Base-by-base conservation (phyloP, 106 monocot genomes). In the Acorus calamus region DNA sequence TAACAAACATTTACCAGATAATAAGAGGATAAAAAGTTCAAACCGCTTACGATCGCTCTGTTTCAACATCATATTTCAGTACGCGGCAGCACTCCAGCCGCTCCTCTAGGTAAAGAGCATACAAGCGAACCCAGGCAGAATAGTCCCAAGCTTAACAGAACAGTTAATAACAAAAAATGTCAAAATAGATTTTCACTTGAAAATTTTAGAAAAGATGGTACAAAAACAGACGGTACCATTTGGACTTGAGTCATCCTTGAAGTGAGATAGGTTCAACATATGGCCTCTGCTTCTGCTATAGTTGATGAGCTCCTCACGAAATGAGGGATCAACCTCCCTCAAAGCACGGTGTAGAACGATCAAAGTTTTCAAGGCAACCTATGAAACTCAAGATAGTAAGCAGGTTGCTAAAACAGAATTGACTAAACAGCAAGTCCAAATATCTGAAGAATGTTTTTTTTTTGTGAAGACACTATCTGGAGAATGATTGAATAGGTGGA, bases 281-380 rank as follows among this genome's bases (percentile, higher is more conserved):
- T 72, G 71, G 69, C 74, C 57, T 71, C 73, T 81, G 60, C 61
- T 70, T 60, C 74, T 76, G 12, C 14, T 72, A 55, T 76, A 81
- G 65, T 77, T 78, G 53, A 82, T 61, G 50, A 89, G 82, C 59
- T 89, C 89, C 63, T 79, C 89, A n/a, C 73, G 77, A 60, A 89
- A 89, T 64, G 84, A 66, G 3, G 76, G 68, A 74, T 89, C 89
- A 67, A 80, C 89, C 67, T 89, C 89, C 70, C 82, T 79, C 42
- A 89, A 49, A 71, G 85, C 79, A 65, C 89, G 84, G 69, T 89
- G 89, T 43, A 89, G 72, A 50, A 82, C 77, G 74, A 89, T 85
- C 65, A 89, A 79, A 13, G 74, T 89, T 76, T 89, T 89, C 42
- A 85, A 11, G 42, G 89, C 84, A 76, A 89, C 89, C 89, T 89